Base-by-base conservation (phyloP, 108 stramenopile genomes). In the Skeletonema marinoi region DNA sequence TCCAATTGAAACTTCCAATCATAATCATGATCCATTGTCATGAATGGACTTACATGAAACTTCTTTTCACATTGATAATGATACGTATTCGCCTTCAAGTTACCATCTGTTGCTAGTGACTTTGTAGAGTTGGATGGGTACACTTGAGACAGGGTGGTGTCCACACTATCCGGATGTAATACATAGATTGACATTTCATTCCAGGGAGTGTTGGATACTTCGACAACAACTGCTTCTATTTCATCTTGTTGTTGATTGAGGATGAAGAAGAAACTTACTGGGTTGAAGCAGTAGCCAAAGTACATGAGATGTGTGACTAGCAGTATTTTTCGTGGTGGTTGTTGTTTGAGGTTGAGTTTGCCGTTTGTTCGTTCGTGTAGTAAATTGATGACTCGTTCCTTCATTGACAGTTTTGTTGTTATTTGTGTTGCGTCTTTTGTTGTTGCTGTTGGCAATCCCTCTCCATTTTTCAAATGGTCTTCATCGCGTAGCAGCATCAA, bases 11-110 rank as follows among this genome's bases (percentile, higher is more conserved):
- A 96, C 19, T 72, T 91, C 95, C 96, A 98, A 87, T 96, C 95
- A 75, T 98, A 98, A 39, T 66, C 71, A 68, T 96, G 92, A 54
- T 92, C 88, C 98, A 98, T 98, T 69, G 93, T 94, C 97, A 98
- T 98, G 87, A 98, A 98, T 29, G 98, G 98, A 36, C 92, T 93
- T n/a, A 98, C 98, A 77, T 98, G 98, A 75, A 98, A 98, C 25
- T 62, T 68, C 71, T 98, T 98, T n/a, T 74, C 83, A 71, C 93
- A 90, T 66, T 68, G 69, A 70, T 79, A 87, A 6, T 56, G 82
- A 87, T 60, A 74, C 36, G 65, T 85, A 74, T 62, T 78, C 65
- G 50, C 12, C 56, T n/a, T 14, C 29, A 19, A 35, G 19, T 48
- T 67, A 29, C 46, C 32, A 17, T 59, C 39, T 5, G 65, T 46